Conservation (phyloP, 2,329 filamentous ascomycete genomes). For the Aspergillus japonicus region DNA sequence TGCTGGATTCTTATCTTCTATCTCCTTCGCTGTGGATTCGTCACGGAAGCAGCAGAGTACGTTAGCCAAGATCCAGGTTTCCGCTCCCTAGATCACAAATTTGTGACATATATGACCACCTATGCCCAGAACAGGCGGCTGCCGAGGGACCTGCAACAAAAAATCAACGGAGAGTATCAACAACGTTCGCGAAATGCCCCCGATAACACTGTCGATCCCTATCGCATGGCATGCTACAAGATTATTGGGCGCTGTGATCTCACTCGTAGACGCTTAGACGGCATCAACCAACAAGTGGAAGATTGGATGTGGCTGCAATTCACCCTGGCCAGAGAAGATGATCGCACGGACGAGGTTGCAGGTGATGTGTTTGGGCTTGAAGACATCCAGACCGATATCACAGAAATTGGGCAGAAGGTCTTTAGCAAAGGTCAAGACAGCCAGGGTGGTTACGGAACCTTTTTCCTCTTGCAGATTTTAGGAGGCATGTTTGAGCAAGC, state of each 20-base stretch:
- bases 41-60: slow-evolving; percentile 81
- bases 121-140: slow-evolving; percentile 80
- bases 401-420: slow-evolving; percentile 85
- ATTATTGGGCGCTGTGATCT: slow-evolving; percentile 78
- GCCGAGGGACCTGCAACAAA: slow-evolving; percentile 74
- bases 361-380: slow-evolving; percentile 62
- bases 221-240: slow-evolving; percentile 97
- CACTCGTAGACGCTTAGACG: slow-evolving; percentile 55
- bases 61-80: slow-evolving; percentile 79
- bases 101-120: slow-evolving; percentile 80
- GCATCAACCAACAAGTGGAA: slow-evolving; percentile 59
- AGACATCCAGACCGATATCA: slow-evolving; percentile 74
- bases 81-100: slow-evolving; percentile 85
- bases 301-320: slow-evolving; percentile 70
- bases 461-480: slow-evolving; percentile 88
- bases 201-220: slow-evolving; percentile 86
- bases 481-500: slow-evolving; percentile 94
- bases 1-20: slow-evolving; percentile 96
- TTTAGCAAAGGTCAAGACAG: slow-evolving; percentile 82
- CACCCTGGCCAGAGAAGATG: slow-evolving; percentile 60
- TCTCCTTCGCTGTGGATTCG: slow-evolving; percentile 78
- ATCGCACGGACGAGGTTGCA: slow-evolving; percentile 60
- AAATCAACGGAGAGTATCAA: slow-evolving; percentile 86
- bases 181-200: slow-evolving; percentile 80
- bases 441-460: slow-evolving; percentile 78